phyloP scores from a whole-genome alignment of 768 basidiomycete genomes.

The Rhodotorula kratochvilovae region DNA sequence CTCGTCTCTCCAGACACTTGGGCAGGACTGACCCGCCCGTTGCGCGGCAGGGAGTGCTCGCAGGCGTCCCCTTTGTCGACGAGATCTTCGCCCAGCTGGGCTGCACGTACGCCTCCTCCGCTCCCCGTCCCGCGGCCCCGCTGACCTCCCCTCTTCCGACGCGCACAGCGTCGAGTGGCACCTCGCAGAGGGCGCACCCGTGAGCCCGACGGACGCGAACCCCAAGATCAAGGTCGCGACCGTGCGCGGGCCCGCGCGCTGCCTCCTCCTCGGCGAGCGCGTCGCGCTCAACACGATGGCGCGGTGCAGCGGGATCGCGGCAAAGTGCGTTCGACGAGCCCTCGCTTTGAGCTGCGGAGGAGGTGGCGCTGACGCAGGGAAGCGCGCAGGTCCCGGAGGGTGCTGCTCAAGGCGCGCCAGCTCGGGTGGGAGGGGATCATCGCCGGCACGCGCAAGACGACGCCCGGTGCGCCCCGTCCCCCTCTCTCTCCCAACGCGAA shows the following conservation, averaged over 20 bases:
- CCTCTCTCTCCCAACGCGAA: conserved; percentile 47
- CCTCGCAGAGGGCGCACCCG: conserved; percentile 71
- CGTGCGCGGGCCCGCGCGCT: conserved; percentile 79
- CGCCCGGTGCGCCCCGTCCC: conserved; percentile 56
- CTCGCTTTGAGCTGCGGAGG: conserved; percentile 50
- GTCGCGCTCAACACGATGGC: conserved; percentile 89
- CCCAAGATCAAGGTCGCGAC: conserved; percentile 65
- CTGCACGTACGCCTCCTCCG: conserved; percentile 66
- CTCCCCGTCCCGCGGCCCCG: conserved; percentile 43
- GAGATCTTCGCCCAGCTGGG: conserved; percentile 84
- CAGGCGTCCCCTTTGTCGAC: conserved; percentile 91
- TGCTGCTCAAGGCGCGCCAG: conserved; percentile 70
- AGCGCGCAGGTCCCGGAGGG: conserved; percentile 66
- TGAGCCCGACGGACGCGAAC: conserved; percentile 68
- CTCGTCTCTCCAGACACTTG: not conserved
- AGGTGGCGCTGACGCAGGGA: not conserved
- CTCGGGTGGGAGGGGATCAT: conserved; percentile 81
- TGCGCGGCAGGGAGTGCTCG: conserved; percentile 60
- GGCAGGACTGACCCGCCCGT: not conserved
- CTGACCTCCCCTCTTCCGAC: not conserved
- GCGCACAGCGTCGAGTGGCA: conserved; percentile 83
- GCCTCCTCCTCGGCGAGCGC: conserved; percentile 83
- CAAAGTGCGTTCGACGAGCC: conserved; percentile 86
- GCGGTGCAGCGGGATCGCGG: conserved; percentile 93
- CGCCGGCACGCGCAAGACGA: conserved; percentile 95